Percentiles rank a stretch among this genome's conserved stretches.
Conservation (phyloP, 2,329 filamentous ascomycete species). For the Penicillium carneum region DNA sequence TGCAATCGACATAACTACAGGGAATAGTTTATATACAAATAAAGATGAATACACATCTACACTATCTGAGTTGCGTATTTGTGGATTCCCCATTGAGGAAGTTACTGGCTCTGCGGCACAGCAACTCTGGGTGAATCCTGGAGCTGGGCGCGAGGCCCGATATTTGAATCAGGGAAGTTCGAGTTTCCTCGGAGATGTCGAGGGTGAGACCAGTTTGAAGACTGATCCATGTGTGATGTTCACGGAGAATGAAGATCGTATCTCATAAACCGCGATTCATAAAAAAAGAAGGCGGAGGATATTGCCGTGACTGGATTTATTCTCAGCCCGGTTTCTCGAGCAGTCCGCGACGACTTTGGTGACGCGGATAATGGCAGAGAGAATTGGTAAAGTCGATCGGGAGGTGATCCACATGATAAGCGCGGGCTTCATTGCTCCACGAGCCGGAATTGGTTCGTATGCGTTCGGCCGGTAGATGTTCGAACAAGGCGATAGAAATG, state of each 20-base stretch:
- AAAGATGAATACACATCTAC: conserved; percentile 5
- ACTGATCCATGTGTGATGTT: conserved; percentile 3
- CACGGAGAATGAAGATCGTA: conserved; percentile 12
- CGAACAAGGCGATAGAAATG: conserved; percentile 51
- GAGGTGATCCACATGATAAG: conserved; percentile 30
- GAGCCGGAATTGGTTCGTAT: conserved; percentile 38
- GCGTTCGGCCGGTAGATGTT: conserved; percentile 37
- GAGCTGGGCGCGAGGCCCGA: conserved; percentile 17
- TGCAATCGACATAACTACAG: not conserved
- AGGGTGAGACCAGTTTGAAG: conserved; percentile 1
- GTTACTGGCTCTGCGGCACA: not conserved
- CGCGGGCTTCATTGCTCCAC: conserved; percentile 43
- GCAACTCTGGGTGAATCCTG: not conserved
- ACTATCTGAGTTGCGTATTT: not conserved
- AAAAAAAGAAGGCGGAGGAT: conserved; percentile 3
- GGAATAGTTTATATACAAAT: conserved; percentile 14
- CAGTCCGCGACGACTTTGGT: conserved; percentile 19
- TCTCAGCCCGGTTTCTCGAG: conserved; percentile 27
- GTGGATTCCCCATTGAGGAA: not conserved
- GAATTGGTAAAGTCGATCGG: conserved; percentile 37
- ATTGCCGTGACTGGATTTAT: not conserved
- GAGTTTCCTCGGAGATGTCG: not conserved
- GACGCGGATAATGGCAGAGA: conserved; percentile 22
- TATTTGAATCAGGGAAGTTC: not conserved
- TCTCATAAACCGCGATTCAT: conserved; percentile 34